Evolutionary conservation across 495 filamentous ascomycete species (phyloP), one percentile per base, ranked within the genome.

Genomic region (Usnea hakonensis): DNA sequence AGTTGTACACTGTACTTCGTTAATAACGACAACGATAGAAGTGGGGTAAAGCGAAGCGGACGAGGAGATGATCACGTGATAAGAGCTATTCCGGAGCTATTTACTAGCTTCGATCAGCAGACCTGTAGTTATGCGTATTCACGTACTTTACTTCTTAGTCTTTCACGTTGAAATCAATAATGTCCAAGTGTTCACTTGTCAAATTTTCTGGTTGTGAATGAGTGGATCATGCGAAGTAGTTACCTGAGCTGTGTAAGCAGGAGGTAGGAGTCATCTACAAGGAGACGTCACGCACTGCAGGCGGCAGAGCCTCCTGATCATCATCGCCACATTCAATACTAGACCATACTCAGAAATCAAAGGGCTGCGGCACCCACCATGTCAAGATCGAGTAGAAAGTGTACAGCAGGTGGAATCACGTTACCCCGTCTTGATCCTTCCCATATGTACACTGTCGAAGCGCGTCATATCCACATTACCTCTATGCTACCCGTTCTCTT

Each of bases 301-400:
- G 11, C 13, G 46, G 30, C 23, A 28, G 21, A 48, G 26, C 10
- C 46, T 1, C 13, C 48, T 19, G 26, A 17, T 52, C 48, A 55
- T 55, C 50, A 40, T 54, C 50, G 43, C 50, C 40, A n/a, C n/a
- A n/a, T n/a, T 54, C 36, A 14, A 52, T 36, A 43, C 35, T 55
- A 3, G n/a, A 35, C 35, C 36, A 23, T 10, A 35, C 21, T 14
- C 59, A 14, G 17, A 9, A 55, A 21, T 32, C 30, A 61, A 5
- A 5, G 43, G n/a, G 16, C 14, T 32, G 17, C 35, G 19, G 28
- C 30, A 33, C 2, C 50, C 37, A 61, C n/a, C 16, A 61, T 61
- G 59, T 61, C 59, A 55, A 61, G 48, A 54, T 61, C 59, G 36
- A 61, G 59, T 40, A 61, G 37, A 21, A 61, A 19, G 37, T 30